phyloP scores from a whole-genome alignment of 257 asterid species.

The Parsonsia alboflavescens region DNA sequence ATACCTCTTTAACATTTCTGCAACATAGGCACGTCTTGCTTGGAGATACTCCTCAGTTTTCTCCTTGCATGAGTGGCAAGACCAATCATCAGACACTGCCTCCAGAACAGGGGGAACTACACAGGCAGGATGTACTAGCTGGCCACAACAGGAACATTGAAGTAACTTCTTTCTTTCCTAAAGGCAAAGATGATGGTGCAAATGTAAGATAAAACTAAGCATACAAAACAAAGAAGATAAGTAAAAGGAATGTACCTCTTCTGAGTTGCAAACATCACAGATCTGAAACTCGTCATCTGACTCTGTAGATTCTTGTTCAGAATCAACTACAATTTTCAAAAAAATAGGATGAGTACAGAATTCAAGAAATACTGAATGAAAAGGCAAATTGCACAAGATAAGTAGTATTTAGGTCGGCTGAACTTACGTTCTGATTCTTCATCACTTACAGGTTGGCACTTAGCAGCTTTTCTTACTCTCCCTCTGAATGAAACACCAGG shows the following conservation, averaged over 20 bases:
- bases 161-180: conserved; percentile 94
- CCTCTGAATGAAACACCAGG: conserved; percentile 77
- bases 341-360: conserved; percentile 13
- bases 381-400: background rate
- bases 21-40: conserved; percentile 65
- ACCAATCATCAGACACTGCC: conserved; percentile 65
- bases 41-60: conserved; percentile 88
- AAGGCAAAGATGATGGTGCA: conserved; percentile 17
- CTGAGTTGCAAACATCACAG: conserved; percentile 80
- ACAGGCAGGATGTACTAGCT: conserved; percentile 77
- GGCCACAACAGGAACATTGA: conserved; percentile 88
- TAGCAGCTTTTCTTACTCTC: conserved; percentile 80
- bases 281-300: conserved; percentile 98
- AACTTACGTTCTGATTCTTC: conserved; percentile 78
- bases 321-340: conserved; percentile 56
- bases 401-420: conserved; percentile 4
- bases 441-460: conserved; percentile 64
- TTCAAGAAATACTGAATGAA: too few relatives aligned
- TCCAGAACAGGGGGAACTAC: conserved; percentile 79
- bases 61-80: conserved; percentile 86
- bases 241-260: conserved; percentile 47
- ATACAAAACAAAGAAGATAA: conserved; percentile 6
- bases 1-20: conserved; percentile 69
- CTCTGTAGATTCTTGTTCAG: conserved; percentile 48
- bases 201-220: conserved; percentile 7